phyloP scores from a whole-genome alignment of 805 yeast genomes.

The Danielia reshetovae region DNA sequence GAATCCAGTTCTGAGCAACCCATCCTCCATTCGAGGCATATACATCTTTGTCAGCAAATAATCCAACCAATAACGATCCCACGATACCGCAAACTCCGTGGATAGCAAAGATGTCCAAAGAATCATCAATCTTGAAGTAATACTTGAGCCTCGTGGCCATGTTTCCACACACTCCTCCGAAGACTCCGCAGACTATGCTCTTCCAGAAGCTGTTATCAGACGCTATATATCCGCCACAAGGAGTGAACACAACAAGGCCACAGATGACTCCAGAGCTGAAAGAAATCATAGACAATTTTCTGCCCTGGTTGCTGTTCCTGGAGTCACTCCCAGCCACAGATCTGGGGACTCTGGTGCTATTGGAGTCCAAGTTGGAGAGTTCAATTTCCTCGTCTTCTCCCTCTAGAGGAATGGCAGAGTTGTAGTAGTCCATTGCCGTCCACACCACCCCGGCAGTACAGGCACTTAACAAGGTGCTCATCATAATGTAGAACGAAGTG shows the following conservation, averaged over 20 bases:
- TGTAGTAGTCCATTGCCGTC: constrained; percentile 36
- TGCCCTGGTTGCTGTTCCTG: constrained; percentile 13
- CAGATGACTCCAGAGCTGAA: constrained; percentile 39
- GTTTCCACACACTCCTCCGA: constrained; percentile 36
- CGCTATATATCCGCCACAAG: constrained; percentile 40
- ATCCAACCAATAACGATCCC: constrained; percentile 39
- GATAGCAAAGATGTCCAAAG: constrained; percentile 41
- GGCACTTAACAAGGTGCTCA: constrained; percentile 32
- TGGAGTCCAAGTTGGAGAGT: background rate
- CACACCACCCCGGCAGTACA: constrained; percentile 34
- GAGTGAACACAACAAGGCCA: constrained; percentile 41
- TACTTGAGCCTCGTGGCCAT: constrained; percentile 39
- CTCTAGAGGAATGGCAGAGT: constrained; percentile 37
- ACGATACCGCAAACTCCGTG: constrained; percentile 41
- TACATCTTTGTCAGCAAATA: constrained; percentile 28
- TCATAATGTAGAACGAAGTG: constrained; percentile 27
- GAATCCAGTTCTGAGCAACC: constrained; percentile 38
- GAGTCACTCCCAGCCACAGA: constrained; percentile 14
- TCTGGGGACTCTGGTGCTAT: constrained; percentile 5
- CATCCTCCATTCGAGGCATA: constrained; percentile 39
- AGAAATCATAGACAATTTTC: constrained; percentile 35
- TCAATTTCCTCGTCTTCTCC: constrained; percentile 9
- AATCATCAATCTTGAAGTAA: constrained; percentile 37
- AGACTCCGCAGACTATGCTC: constrained; percentile 33
- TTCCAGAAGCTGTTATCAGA: constrained; percentile 37